Evolutionary conservation across 805 yeast species (phyloP), one percentile per base, ranked within the genome.

Genomic region (Blastobotrys mokoenaii): DNA sequence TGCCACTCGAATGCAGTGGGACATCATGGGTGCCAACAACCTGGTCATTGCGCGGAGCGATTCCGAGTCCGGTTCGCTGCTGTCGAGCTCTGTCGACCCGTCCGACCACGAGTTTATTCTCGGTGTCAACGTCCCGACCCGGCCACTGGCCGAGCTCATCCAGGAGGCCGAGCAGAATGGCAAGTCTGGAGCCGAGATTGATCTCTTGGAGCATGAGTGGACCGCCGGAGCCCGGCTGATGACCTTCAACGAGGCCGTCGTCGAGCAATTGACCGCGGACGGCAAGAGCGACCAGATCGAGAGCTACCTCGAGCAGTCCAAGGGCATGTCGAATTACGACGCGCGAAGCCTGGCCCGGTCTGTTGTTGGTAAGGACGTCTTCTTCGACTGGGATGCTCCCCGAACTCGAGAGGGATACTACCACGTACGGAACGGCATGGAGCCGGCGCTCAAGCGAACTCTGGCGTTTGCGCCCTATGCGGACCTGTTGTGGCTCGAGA

Each of bases 1-100:
- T 32, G 81, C 83, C 3, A 71, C 81, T 1, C 67, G 84, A 52
- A 62, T 78, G 54, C 84, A 78, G 54, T 75, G 81, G 80, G 84
- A 78, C 59, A 62, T 79, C 22, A 76, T 78, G 82, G 78, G 78
- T 8, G 61, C 76, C 2, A 73, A 72, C 44, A 79, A 76, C 58
- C 59, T 78, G 52, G 57, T 78, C 15, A 77, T 79, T 62, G 81
- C 84, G 1, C 65, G 84, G 49, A 74, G 80, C 2, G 84, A 79
- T 56, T 71, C 81, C 7, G 77, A 76, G 55, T 70, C 76, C 37
- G 76, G 76, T 12, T 72, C 69, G 30, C 63, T 79, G 43, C 58
- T 79, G 36, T 70, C 74, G 41, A 69, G 77, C 11, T 65, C 70
- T 14, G 67, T 76, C 31, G 84, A 79, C 52, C 75, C 77, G 15